A percentile compares a stretch with the other conserved stretches of the same genome.
These are phyloP conservation scores for Hydnum rufescens DNA, from an alignment of 768 basidiomycete species.

Conservation along the genomic window DNA sequence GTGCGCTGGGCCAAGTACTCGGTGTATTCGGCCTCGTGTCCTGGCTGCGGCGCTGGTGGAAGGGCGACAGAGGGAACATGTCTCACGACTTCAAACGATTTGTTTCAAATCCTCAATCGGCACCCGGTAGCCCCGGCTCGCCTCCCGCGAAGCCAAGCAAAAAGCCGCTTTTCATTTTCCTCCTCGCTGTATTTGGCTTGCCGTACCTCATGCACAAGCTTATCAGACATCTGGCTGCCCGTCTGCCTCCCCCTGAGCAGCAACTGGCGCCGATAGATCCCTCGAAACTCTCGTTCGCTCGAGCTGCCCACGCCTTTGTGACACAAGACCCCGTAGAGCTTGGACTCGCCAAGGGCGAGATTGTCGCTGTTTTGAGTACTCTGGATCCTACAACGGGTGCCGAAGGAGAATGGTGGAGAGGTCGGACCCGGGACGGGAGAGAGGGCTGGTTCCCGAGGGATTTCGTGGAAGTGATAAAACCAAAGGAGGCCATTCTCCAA, in stretches of 20 bases:
- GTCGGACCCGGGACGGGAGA: slow-evolving; percentile 74
- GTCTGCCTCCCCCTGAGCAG: slow-evolving; percentile 24
- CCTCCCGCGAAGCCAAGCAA: slow-evolving; percentile 45
- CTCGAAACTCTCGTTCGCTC: slow-evolving; percentile 59
- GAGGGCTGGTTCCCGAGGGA: slow-evolving; percentile 91
- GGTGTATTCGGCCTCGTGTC: slow-evolving; percentile 77
- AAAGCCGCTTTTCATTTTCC: slow-evolving; percentile 84
- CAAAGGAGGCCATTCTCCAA: slow-evolving; percentile 3
- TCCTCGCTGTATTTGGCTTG: slow-evolving; percentile 81
- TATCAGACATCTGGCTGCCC: slow-evolving; percentile 52
- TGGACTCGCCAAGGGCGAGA: slow-evolving; percentile 67
- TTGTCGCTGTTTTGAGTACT: slow-evolving; percentile 79
- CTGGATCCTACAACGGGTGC: slow-evolving; percentile 46
- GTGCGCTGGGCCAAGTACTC: slow-evolving; percentile 83
- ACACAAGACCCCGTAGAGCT: slow-evolving; percentile 63
- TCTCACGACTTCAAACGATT: slow-evolving; percentile 60
- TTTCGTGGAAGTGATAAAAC: slow-evolving; percentile 46
- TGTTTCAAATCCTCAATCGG: slow-evolving; percentile 19
- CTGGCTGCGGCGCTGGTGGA: slow-evolving; percentile 56
- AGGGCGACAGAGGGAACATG: slow-evolving; percentile 27
- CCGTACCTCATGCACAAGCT: slow-evolving; percentile 88
- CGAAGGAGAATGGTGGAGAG: slow-evolving; percentile 82
- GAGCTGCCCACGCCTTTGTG: slow-evolving; percentile 61
- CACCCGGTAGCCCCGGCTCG: slow-evolving; percentile 22
- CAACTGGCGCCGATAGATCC: slow-evolving; percentile 37